A percentile compares a stretch with the other conserved stretches of the same genome.
Conservation (phyloP, 2,329 filamentous ascomycete species). For the Colletotrichum higginsianum region DNA sequence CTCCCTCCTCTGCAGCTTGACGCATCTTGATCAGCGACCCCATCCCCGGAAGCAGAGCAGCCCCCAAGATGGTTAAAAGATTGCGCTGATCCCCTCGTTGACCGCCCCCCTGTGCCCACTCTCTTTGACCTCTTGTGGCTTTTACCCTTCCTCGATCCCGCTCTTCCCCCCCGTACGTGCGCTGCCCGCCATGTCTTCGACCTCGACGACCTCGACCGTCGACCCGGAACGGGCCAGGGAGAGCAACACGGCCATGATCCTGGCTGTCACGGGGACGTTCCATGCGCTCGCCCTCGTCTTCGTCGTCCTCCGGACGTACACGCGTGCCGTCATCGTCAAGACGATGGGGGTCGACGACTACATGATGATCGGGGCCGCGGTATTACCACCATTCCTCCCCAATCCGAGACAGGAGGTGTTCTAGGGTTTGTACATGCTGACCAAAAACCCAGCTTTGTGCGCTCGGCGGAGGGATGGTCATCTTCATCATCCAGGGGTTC, state of each 20-base stretch:
- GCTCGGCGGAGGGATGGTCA: slow-evolving; percentile 47
- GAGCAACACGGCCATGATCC: slow-evolving; percentile 46
- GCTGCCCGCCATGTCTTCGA: slow-evolving; percentile 22
- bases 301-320: slow-evolving; percentile 43
- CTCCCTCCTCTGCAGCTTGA: not conserved
- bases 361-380: slow-evolving; percentile 48
- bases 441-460: slow-evolving; percentile 47
- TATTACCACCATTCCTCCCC: slow-evolving; percentile 37
- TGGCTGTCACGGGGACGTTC: slow-evolving; percentile 45
- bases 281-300: slow-evolving; percentile 46
- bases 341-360: slow-evolving; percentile 49
- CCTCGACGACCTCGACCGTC: slow-evolving; percentile 12
- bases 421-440: not conserved
- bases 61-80: slow-evolving; percentile 25
- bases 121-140: not conserved
- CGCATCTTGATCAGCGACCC: not conserved
- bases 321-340: slow-evolving; percentile 43
- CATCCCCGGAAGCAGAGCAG: not conserved
- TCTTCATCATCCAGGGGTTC: slow-evolving; percentile 59
- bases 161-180: not conserved
- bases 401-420: too few relatives aligned
- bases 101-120: not conserved
- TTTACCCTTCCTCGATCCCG: not conserved
- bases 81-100: slow-evolving; percentile 9
- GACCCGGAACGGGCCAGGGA: slow-evolving; percentile 46